These are phyloP conservation scores for Diutina catenulata DNA, from an alignment of 1,139 yeast genomes.

Conservation along the genomic window DNA sequence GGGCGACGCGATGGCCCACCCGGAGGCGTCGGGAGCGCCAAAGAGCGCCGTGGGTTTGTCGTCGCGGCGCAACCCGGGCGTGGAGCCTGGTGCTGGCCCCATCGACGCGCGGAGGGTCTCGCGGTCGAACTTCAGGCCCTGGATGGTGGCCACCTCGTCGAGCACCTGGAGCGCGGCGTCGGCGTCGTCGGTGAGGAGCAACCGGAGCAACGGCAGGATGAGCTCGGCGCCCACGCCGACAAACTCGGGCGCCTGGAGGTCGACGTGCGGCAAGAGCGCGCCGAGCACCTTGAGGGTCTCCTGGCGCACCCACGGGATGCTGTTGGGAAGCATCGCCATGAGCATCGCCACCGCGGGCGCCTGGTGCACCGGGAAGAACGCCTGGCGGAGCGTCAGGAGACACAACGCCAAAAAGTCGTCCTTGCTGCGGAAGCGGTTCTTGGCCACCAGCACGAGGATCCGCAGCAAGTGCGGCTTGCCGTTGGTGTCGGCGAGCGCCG, in stretches of 20 bases:
- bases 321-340: conserved; percentile 70
- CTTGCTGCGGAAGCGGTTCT: conserved; percentile 73
- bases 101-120: conserved; percentile 86
- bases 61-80: conserved; percentile 60
- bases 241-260: conserved; percentile 69
- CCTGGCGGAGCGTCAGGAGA: conserved; percentile 50
- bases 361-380: conserved; percentile 66
- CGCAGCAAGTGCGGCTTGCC: conserved; percentile 55
- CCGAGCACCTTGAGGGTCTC: conserved; percentile 73
- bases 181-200: conserved; percentile 78
- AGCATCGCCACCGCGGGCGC: conserved; percentile 67
- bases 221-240: conserved; percentile 90
- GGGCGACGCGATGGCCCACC: conserved; percentile 98
- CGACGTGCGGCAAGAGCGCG: conserved; percentile 64
- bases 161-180: conserved; percentile 81
- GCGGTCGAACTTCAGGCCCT: conserved; percentile 83
- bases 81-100: conserved; percentile 51
- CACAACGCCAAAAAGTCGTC: conserved; percentile 81
- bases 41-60: conserved; percentile 82
- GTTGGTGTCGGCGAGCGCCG: conserved; percentile 47
- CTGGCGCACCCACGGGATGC: conserved; percentile 61
- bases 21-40: conserved; percentile 95
- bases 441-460: conserved; percentile 65
- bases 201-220: conserved; percentile 76
- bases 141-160: conserved; percentile 75